Percentiles rank a stretch among this genome's conserved stretches.
phyloP scores from a whole-genome alignment of 202 grass and related monocot species.

The Cymbopogon flexuosus region DNA sequence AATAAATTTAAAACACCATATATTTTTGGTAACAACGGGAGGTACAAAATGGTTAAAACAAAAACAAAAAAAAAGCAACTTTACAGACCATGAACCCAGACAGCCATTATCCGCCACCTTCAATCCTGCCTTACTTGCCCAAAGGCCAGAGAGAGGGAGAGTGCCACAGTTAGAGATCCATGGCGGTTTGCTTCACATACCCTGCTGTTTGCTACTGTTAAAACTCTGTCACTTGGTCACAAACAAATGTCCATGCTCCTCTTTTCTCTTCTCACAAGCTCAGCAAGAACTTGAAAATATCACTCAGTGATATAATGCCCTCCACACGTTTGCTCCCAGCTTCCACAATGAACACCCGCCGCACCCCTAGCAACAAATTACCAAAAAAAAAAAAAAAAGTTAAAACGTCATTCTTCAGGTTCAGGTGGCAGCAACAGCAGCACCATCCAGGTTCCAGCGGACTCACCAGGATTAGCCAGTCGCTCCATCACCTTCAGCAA shows the following conservation, averaged over 20 bases:
- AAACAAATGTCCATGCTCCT: slow-evolving; percentile 7
- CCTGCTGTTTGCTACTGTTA: slow-evolving; percentile 49
- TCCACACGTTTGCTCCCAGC: slow-evolving; percentile 96
- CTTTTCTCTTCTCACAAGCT: slow-evolving; percentile 34
- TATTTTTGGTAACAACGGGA: slow-evolving; percentile 30
- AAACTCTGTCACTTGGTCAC: slow-evolving; percentile 28
- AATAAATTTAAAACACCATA: slow-evolving; percentile 64
- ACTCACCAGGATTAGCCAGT: slow-evolving; percentile 82
- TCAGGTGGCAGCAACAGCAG: not conserved
- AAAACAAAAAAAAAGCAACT: slow-evolving; percentile 33
- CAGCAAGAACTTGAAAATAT: slow-evolving; percentile 91
- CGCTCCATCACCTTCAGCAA: slow-evolving; percentile 97
- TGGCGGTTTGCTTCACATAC: slow-evolving; percentile 39
- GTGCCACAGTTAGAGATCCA: not conserved
- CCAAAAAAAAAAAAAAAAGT: not conserved
- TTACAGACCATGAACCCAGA: slow-evolving; percentile 78
- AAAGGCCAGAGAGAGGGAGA: not conserved
- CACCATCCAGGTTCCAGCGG: not conserved
- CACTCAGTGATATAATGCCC: slow-evolving; percentile 88
- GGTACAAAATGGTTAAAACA: not conserved
- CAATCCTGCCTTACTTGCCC: slow-evolving; percentile 46
- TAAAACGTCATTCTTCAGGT: not conserved
- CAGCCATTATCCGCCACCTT: slow-evolving; percentile 45
- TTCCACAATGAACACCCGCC: slow-evolving; percentile 95
- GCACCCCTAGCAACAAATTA: slow-evolving; percentile 48